These are phyloP conservation scores for Scedosporium boydii DNA, from an alignment of 2,329 filamentous ascomycete species.

Conservation along the genomic window DNA sequence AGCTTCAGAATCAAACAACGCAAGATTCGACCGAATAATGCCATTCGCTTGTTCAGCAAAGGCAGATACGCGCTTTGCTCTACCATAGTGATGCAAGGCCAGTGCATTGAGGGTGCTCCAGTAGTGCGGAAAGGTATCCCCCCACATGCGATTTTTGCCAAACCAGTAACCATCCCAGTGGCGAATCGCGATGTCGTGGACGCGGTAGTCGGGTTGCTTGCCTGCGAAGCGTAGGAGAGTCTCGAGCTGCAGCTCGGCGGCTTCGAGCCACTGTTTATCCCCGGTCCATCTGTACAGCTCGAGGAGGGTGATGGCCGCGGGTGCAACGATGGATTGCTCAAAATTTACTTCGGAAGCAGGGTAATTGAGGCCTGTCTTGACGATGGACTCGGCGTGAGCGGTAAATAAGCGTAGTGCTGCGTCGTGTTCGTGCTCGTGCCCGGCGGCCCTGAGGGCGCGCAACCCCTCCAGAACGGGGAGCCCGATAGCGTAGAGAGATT, in stretches of 20 bases:
- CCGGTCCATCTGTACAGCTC: constrained; percentile 35
- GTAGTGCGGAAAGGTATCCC: constrained; percentile 10
- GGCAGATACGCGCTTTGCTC: not conserved
- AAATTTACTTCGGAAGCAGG: constrained; percentile 11
- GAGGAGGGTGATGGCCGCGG: constrained; percentile 23
- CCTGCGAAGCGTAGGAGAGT: constrained; percentile 8
- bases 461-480: constrained; percentile 8
- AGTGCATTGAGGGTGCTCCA: constrained; percentile 11
- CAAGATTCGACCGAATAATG: constrained; percentile 7
- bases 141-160: constrained; percentile 10
- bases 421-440: not conserved
- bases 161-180: constrained; percentile 12
- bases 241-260: constrained; percentile 2
- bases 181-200: constrained; percentile 9
- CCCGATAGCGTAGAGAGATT: constrained; percentile 8
- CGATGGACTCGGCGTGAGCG: constrained; percentile 4
- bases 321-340: constrained; percentile 10
- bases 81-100: constrained; percentile 8
- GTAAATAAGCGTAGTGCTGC: not conserved
- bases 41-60: constrained; percentile 1
- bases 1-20: constrained; percentile 8
- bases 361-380: constrained; percentile 3
- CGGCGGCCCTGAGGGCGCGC: not conserved
- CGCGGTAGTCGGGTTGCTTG: constrained; percentile 10
- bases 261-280: constrained; percentile 25